Base-by-base conservation (phyloP, 2,329 filamentous ascomycete genomes). In the Nannizzia gypsea region DNA sequence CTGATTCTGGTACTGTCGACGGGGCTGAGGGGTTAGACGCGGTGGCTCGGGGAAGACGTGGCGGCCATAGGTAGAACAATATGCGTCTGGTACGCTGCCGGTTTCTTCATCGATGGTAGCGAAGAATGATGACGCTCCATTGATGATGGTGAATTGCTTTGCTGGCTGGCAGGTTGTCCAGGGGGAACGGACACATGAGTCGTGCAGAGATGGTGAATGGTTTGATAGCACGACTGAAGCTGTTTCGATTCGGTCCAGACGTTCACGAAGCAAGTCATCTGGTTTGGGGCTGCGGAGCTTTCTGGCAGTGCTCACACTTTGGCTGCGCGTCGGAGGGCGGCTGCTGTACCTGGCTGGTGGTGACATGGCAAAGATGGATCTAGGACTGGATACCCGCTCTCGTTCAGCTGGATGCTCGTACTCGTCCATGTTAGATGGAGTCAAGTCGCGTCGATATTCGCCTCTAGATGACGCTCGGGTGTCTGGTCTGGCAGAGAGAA, bases 41-140 rank as follows among this genome's bases (percentile, higher is more conserved):
- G 64, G 64, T 11, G 64, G 55, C 9, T 62, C 59, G 2, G 63
- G 57, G 48, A 65, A 65, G 13, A 58, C 48, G 26, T 63, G 60
- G 9, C 61, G 61, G 8, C 62, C 63, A 22, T 64, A 56, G 9
- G 55, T 48, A 13, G 62, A 63, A 36, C 40, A 44, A 58, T 62
- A 57, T 22, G 44, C 58, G 20, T 62, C 56, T n/a, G 58, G 58
- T 6, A 50, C 11, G 26, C 31, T 24, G 8, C 36, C 52, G 17
- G 44, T 6, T 31, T 63, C 62, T 54, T 62, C 62, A 34, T 61
- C 60, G 54, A 58, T 40, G 17, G 42, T 31, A 44, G 28, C 52
- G 13, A 40, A 52, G 17, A 52, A 6, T 2, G 55, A 58, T 1
- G 36, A 40, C 9, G 40, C 42, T 28, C 56, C 56, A 2, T 28